phyloP scores from a whole-genome alignment of 352 stramenopile species.

The Pythium diclinum region DNA sequence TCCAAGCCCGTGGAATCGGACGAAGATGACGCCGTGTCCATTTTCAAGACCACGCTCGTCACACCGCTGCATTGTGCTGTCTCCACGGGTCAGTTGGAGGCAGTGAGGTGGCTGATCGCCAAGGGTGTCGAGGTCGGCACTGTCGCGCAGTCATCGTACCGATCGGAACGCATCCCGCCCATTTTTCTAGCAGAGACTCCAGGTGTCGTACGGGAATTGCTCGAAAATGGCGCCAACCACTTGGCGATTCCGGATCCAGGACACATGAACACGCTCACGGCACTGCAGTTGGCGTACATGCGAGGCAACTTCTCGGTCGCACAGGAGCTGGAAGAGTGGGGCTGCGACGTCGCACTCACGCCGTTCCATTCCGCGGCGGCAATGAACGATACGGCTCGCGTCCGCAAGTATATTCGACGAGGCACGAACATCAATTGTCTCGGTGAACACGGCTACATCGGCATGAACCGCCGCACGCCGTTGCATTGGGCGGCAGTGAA shows the following conservation, averaged over 20 bases:
- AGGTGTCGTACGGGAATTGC: constrained; percentile 55
- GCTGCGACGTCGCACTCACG: constrained; percentile 74
- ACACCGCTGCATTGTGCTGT: constrained; percentile 80
- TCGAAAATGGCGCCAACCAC: constrained; percentile 63
- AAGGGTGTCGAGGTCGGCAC: constrained; percentile 54
- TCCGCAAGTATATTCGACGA: constrained; percentile 66
- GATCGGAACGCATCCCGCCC: constrained; percentile 66
- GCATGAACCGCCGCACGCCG: constrained; percentile 73
- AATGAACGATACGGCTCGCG: constrained; percentile 46
- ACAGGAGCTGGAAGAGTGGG: constrained; percentile 76
- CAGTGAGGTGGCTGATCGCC: constrained; percentile 66
- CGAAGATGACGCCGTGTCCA: constrained; percentile 65
- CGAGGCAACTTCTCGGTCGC: constrained; percentile 74
- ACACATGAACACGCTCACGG: constrained; percentile 79
- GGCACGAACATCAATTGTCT: constrained; percentile 62
- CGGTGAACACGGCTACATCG: constrained; percentile 77
- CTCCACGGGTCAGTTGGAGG: constrained; percentile 58
- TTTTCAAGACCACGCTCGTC: constrained; percentile 83
- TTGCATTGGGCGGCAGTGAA: constrained; percentile 80
- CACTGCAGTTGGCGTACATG: constrained; percentile 73
- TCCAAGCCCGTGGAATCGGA: constrained; percentile 39
- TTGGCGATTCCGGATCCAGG: constrained; percentile 69
- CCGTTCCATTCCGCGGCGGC: constrained; percentile 70
- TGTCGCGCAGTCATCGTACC: constrained; percentile 57
- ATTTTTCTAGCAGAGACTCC: constrained; percentile 75